These are phyloP conservation scores for Trypanosoma brucei DNA, from an alignment of 208 protist species.

Conservation along the genomic window DNA sequence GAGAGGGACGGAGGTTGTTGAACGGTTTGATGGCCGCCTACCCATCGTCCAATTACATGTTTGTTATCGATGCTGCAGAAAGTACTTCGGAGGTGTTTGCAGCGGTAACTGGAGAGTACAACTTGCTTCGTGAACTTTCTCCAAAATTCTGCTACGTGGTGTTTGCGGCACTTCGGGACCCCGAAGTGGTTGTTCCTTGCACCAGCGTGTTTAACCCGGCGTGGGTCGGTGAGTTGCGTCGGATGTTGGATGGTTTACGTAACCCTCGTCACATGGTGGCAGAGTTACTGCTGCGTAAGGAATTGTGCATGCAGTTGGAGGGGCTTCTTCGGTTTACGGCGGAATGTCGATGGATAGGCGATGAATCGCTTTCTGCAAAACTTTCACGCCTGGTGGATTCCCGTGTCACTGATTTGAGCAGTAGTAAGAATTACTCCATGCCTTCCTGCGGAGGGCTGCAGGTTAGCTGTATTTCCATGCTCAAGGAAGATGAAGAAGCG, in stretches of 20 bases:
- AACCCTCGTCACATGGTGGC: slow-evolving; percentile 13
- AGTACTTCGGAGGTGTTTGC: neutral
- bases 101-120: neutral
- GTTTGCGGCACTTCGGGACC: slow-evolving; percentile 2
- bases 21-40: slow-evolving; percentile 7
- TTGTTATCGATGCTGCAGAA: slow-evolving; percentile 1
- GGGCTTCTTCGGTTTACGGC: slow-evolving; percentile 5
- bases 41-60: slow-evolving; percentile 11
- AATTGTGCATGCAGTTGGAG: slow-evolving; percentile 5
- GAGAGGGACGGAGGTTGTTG: slow-evolving; percentile 4
- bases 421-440: neutral
- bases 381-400: neutral
- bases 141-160: slow-evolving; percentile 7
- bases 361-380: neutral
- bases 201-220: neutral
- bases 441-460: neutral
- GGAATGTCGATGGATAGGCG: slow-evolving; percentile 11
- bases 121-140: slow-evolving; percentile 1
- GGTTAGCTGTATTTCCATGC: neutral
- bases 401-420: neutral
- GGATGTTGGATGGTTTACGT: slow-evolving; percentile 9
- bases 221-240: slow-evolving; percentile 9
- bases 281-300: slow-evolving; percentile 10
- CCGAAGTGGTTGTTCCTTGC: neutral
- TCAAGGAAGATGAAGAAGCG: neutral